Base-by-base conservation (phyloP, 2,329 filamentous ascomycete species). In the Fusarium dlaminii region DNA sequence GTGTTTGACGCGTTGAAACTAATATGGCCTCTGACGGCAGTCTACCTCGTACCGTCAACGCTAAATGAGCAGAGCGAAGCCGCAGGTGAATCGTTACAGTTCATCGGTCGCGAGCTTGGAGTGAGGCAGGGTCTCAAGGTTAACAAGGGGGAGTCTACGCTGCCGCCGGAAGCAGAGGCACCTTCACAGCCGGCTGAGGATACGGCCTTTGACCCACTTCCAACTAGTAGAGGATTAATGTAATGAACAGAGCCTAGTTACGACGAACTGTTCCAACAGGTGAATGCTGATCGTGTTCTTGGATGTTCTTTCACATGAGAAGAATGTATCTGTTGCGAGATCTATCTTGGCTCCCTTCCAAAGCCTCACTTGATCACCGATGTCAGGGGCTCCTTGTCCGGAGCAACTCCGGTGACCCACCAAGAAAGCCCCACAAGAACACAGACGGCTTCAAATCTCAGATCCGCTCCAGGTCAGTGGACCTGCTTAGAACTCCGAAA, bases 1-100 rank as follows among this genome's bases (percentile, higher is more conserved):
- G 70, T 83, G 43, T 83, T 84, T 60, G 81, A 83, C 34, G 82
- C 81, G 4, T 63, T 84, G 43, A 81, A 80, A 75, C 66, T 84
- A 34, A 76, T 84, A 22, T 85, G 82, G 81, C 83, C 83, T 14
- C 77, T 84, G 27, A 80, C 79, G 12, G 64, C 78, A 4, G 73
- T 84, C 27, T 81, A 79, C 39, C 62, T 80, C 18, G 69, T 80
- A 12, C 66, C 77, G 7, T 73, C 80, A 8, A 78, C 79, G n/a
- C 75, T 78, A 36, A 63, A 73, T 3, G 77, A 79, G 36, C 78
- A 83, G 48, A 77, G 76, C 30, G 62, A 64, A 5, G 64, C 70
- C 18, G 83, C 83, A 15, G 68, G 74, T 32, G 48, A 48, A 34
- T 75, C 77, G 9, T 68, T 84, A 20, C 49, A 66, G 7, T 79